Conservation (phyloP, 2,329 filamentous ascomycete species). For the Thyridium curvatum region DNA sequence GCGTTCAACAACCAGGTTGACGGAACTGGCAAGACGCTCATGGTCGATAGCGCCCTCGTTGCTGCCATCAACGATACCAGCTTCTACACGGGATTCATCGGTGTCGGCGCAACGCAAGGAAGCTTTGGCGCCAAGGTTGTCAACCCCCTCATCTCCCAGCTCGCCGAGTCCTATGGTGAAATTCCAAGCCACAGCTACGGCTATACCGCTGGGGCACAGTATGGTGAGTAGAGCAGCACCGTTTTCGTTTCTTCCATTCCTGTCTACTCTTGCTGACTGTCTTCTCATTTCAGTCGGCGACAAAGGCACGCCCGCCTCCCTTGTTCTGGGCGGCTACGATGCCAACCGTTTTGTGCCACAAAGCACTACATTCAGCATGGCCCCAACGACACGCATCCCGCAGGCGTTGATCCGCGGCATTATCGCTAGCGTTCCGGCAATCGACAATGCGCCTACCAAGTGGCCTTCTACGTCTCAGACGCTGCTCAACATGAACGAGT, state of each 20-base stretch:
- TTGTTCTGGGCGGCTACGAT: conserved; percentile 69
- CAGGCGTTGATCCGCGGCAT: conserved; percentile 56
- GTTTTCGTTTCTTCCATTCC: neutral
- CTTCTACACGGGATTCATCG: conserved; percentile 49
- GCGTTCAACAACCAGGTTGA: conserved; percentile 29
- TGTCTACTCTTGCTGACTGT: neutral
- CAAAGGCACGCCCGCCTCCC: conserved; percentile 41
- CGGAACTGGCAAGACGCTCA: conserved; percentile 24
- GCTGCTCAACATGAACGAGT: conserved; percentile 38
- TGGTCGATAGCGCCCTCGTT: conserved; percentile 39
- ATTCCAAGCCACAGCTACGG: conserved; percentile 71
- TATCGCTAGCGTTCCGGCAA: conserved; percentile 28
- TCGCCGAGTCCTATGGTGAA: conserved; percentile 50
- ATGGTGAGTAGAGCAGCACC: conserved; percentile 42
- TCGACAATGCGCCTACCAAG: conserved; percentile 20
- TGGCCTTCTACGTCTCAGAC: conserved; percentile 32
- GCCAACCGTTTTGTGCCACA: conserved; percentile 54
- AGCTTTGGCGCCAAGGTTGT: conserved; percentile 43
- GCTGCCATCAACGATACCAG: conserved; percentile 49
- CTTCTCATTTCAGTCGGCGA: conserved; percentile 21
- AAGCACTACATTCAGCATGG: conserved; percentile 51
- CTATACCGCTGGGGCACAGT: conserved; percentile 70
- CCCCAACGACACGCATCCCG: conserved; percentile 47
- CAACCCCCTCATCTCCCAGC: conserved; percentile 45
- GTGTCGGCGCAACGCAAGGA: conserved; percentile 48